Percentiles rank a stretch among this genome's conserved stretches.
phyloP scores from a whole-genome alignment of 148 eudicot genomes.

The Tetragonia tetragonoides region DNA sequence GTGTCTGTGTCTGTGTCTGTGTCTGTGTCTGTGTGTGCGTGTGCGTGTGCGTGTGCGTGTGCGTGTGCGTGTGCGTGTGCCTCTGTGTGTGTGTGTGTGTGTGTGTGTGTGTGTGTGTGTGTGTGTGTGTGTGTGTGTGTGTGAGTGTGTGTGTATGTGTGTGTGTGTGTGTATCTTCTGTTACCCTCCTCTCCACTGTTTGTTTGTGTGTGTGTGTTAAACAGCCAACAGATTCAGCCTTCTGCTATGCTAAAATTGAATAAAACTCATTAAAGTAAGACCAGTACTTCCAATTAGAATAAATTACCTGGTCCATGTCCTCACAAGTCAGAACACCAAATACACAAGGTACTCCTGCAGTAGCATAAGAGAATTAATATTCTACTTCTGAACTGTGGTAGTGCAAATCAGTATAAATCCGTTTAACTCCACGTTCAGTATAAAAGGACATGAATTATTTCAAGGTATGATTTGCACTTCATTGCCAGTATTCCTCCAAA shows the following conservation, averaged over 20 bases:
- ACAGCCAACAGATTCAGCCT: not conserved
- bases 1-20: too few species aligned
- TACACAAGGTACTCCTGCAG: conserved; percentile 92
- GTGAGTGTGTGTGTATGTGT: too few species aligned
- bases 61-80: too few species aligned
- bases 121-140: too few species aligned
- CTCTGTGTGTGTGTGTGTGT: too few species aligned
- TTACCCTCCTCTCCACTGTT: too few species aligned
- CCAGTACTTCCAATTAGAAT: not conserved
- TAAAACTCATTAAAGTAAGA: not conserved
- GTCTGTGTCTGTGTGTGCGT: too few species aligned
- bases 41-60: too few species aligned
- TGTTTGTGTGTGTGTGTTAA: too few species aligned
- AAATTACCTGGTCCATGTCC: conserved; percentile 88
- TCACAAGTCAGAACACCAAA: conserved; percentile 96
- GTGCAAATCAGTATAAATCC: not conserved
- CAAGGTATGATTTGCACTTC: not conserved
- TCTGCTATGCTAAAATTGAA: not conserved
- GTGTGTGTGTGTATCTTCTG: too few species aligned
- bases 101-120: too few species aligned
- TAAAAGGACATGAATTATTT: not conserved
- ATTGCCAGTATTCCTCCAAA: not conserved
- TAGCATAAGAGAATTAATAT: conserved; percentile 2
- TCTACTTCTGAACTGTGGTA: not conserved
- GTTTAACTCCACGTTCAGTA: not conserved